phyloP scores from a whole-genome alignment of 768 basidiomycete species.

The Lepiota brunneoincarnata region DNA sequence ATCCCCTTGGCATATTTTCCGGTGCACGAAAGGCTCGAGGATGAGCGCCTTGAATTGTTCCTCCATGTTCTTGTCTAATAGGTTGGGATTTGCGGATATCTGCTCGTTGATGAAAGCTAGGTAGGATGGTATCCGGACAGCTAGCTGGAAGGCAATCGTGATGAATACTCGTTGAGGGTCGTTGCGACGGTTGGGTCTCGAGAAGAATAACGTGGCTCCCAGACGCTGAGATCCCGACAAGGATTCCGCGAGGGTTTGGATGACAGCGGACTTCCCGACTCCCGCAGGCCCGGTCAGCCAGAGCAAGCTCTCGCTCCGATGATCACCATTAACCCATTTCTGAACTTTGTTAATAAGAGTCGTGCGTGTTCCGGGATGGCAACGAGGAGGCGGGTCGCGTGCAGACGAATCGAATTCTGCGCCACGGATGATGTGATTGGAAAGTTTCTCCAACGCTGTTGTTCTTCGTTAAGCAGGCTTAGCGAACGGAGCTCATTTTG shows the following conservation, averaged over 20 bases:
- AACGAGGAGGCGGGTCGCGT: neutral
- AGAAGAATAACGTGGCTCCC: slow-evolving; percentile 20
- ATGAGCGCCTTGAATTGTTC: slow-evolving; percentile 16
- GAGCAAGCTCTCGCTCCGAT: neutral
- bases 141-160: slow-evolving; percentile 22
- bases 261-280: slow-evolving; percentile 9
- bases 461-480: no score
- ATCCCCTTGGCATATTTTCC: neutral
- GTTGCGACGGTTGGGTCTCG: neutral
- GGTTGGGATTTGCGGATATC: slow-evolving; percentile 5
- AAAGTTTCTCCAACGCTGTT: no score
- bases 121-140: slow-evolving; percentile 2
- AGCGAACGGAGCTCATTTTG: no score
- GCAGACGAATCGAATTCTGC: slow-evolving; percentile 1
- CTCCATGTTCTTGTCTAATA: slow-evolving; percentile 5
- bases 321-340: neutral
- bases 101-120: slow-evolving; percentile 3
- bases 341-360: neutral
- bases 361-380: neutral
- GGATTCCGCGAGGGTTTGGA: neutral
- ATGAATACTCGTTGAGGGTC: slow-evolving; percentile 13
- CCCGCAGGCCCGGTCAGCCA: slow-evolving; percentile 12
- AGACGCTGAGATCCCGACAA: neutral
- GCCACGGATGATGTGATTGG: no score
- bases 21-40: slow-evolving; percentile 5